phyloP scores from a whole-genome alignment of 805 yeast genomes.

The Kuraishia floccosa region DNA sequence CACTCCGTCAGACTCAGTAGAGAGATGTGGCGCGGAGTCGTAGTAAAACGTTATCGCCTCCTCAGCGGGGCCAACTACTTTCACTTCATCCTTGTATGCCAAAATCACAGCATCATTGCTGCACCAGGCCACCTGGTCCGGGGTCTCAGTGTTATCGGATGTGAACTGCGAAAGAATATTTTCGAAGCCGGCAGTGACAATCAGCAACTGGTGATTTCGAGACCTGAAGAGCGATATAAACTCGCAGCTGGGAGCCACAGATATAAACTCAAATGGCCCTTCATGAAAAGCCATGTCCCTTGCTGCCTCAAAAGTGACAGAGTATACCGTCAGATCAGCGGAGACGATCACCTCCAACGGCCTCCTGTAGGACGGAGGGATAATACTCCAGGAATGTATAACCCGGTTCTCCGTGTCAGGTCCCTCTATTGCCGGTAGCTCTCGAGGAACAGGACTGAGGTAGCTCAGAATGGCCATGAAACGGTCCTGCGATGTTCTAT shows the following conservation, averaged over 20 bases:
- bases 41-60: slow-evolving; percentile 43
- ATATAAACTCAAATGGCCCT: slow-evolving; percentile 7
- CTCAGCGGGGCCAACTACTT: slow-evolving; percentile 62
- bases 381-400: slow-evolving; percentile 8
- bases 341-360: slow-evolving; percentile 3
- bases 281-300: slow-evolving; percentile 5
- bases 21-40: slow-evolving; percentile 26
- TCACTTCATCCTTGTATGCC: slow-evolving; percentile 47
- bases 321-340: slow-evolving; percentile 5
- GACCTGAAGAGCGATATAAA: slow-evolving; percentile 37
- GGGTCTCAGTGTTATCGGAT: slow-evolving; percentile 20
- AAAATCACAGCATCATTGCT: slow-evolving; percentile 72
- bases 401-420: background rate
- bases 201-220: slow-evolving; percentile 28
- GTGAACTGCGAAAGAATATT: slow-evolving; percentile 30
- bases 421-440: too few relatives aligned
- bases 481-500: slow-evolving; percentile 25
- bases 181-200: slow-evolving; percentile 35
- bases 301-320: slow-evolving; percentile 2
- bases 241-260: slow-evolving; percentile 40
- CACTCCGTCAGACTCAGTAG: slow-evolving; percentile 60
- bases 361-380: background rate
- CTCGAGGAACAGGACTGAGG: too few relatives aligned
- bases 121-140: slow-evolving; percentile 64
- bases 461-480: slow-evolving; percentile 28